Base-by-base conservation (phyloP, 805 yeast species). In the Pichia rugopelliculosa region DNA sequence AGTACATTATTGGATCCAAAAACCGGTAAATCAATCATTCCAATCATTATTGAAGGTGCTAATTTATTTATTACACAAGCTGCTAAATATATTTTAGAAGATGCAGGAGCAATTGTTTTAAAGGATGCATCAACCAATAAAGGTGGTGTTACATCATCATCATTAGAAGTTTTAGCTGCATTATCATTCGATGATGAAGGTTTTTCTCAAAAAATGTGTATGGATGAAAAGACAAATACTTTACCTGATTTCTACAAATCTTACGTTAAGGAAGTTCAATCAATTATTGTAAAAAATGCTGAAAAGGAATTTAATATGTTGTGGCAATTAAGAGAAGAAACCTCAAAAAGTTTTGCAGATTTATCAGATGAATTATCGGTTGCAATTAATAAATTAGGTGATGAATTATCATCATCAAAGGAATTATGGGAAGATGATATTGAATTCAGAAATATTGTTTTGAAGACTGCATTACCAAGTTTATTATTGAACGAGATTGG, bases 121-220 rank as follows among this genome's bases (percentile, higher is more conserved):
- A 93, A 93, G 68, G 99, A 91, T 72, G 96, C 98, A 15, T 87
- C 96, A 12, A 89, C 97, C 40, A 91, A 91, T 71, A 91, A 91
- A 70, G 99, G 99, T 61, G 99, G 99, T 71, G 99, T 91, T 45
- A 91, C 99, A 1, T 90, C 97, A 2, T 89, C 97, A 2, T 90
- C 97, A 2, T 73, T 87, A 58, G 99, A 91, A 68, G 99, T 91
- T 12, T 76, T 91, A 57, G 96, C 97, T 10, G 91, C 99, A 3
- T 78, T 91, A 51, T 84, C 96, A 3, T 84, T 93, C 61, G 89
- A 82, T 59, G 99, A 91, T 66, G 77, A 75, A 45, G 86, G 81
- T 33, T 93, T 91, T 72, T 76, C 83, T 59, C 68, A 76, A 47
- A 70, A 86, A 62, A 93, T 91, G 88, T 85, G 93, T 64, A 75